Evolutionary conservation across 2,329 filamentous ascomycete genomes (phyloP), one percentile per base, ranked within the genome.

Genomic region (Xylaria sp.): DNA sequence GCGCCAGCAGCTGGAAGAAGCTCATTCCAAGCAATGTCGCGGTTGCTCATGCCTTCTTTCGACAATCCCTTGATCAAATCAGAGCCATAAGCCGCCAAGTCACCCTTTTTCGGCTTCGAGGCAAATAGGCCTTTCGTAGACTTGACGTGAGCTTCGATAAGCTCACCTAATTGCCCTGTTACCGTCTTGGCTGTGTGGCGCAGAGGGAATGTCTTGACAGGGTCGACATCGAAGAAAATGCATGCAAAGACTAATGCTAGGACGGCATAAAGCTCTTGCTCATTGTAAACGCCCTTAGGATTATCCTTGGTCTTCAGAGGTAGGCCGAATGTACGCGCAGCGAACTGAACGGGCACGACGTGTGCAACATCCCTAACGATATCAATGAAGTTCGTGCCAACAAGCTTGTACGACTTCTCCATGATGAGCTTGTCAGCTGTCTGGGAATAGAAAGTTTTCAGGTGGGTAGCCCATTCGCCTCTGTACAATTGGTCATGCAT

Each of bases 321-420:
- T 3, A 93, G 81, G 58, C 88, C 87, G 76, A 92, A 91, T 25
- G 84, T 83, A 4, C 86, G 84, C 2, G 90, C 83, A 0, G 87
- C 88, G 48, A 92, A 92, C 73, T 88, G 84, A 3, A 90, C 87
- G 5, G 91, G 90, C 0, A 85, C 86, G 29, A 92, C 80, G 75
- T 93, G 93, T 29, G 88, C 90, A 0, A 93, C 86, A 64, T 93
- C 90, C 27, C 90, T 87, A 10, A 93, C 82, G 3, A 94, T 84
- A 73, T 96, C 93, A 48, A 93, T 86, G 76, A 93, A 90, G 61
- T 87, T 86, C 64, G 85, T 84, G 9, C 86, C 86, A 0, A 78
- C 81, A 32, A 94, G 84, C 65, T 84, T 86, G 78, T 88, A 92
- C 51, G 87, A 88, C 78, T 93, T 92, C 32, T 89, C 84, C 0